Conservation (phyloP, 306 rosid species). For the Crotalaria pallida region DNA sequence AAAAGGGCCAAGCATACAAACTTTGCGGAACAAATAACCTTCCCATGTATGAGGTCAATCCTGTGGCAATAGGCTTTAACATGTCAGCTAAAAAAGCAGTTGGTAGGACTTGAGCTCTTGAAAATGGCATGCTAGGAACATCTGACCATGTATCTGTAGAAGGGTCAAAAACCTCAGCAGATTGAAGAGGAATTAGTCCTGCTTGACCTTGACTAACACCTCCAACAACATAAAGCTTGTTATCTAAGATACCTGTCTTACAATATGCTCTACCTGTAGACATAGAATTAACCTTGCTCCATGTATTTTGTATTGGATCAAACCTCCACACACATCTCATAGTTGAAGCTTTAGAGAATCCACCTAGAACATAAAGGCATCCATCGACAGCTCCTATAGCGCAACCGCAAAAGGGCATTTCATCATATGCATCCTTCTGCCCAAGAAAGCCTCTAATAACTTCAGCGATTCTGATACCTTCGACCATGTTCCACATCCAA, state of each 20-base stretch:
- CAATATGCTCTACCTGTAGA: constrained; percentile 80
- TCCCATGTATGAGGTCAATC: constrained; percentile 83
- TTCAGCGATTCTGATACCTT: constrained; percentile 62
- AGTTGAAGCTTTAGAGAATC: constrained; percentile 75
- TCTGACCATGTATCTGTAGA: constrained; percentile 59
- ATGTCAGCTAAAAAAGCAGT: constrained; percentile 75
- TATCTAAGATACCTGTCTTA: constrained; percentile 76
- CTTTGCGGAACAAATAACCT: constrained; percentile 88
- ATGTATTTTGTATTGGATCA: constrained; percentile 56
- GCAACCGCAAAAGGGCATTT: constrained; percentile 88
- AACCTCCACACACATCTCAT: constrained; percentile 80
- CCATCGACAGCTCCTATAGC: constrained; percentile 82
- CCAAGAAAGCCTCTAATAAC: constrained; percentile 82
- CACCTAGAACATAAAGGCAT: constrained; percentile 86
- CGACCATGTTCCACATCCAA: constrained; percentile 79
- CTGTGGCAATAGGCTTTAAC: constrained; percentile 90
- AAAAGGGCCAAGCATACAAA: constrained; percentile 90
- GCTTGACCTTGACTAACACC: constrained; percentile 85
- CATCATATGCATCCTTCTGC: constrained; percentile 60
- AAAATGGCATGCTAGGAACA: constrained; percentile 90
- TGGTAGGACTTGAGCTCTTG: constrained; percentile 74
- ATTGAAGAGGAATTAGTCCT: constrained; percentile 81
- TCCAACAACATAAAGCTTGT: constrained; percentile 92
- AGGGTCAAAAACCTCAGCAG: constrained; percentile 92
- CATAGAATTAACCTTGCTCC: constrained; percentile 77